Evolutionary conservation across 805 yeast genomes (phyloP).

Genomic region (Yarrowia phangngaensis): DNA sequence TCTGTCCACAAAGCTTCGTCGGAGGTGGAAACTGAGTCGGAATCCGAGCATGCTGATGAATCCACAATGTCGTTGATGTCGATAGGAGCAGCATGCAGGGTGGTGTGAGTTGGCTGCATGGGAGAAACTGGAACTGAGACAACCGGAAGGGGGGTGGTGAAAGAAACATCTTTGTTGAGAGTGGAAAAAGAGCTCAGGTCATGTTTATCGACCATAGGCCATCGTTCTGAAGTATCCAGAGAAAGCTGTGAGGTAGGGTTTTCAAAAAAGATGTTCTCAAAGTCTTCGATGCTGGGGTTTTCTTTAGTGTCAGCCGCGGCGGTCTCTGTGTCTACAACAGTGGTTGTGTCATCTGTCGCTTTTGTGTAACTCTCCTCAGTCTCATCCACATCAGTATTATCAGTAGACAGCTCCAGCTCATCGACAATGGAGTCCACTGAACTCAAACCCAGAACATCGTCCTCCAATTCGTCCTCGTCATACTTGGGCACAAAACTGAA

Average conservation of each 20-base stretch:
- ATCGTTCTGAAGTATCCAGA: conserved; percentile 11
- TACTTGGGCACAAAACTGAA: conserved; percentile 25
- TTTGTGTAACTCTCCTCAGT: not conserved
- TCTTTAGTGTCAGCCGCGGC: not conserved
- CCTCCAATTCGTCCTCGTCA: conserved; percentile 12
- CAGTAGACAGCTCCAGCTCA: not conserved
- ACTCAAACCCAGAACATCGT: conserved; percentile 8
- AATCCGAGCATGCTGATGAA: conserved; percentile 22
- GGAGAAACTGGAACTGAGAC: conserved; percentile 19
- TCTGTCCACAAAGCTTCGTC: conserved; percentile 29
- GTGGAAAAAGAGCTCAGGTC: conserved; percentile 16
- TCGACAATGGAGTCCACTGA: not conserved
- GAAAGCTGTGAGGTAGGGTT: too few species aligned
- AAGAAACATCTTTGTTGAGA: too few species aligned
- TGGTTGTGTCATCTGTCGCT: not conserved
- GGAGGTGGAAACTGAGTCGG: conserved; percentile 28
- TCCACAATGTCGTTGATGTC: conserved; percentile 22
- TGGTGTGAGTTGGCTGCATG: conserved; percentile 8
- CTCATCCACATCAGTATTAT: conserved; percentile 1
- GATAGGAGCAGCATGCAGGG: not conserved
- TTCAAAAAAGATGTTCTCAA: not conserved
- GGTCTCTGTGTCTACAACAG: not conserved
- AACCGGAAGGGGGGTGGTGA: conserved; percentile 10
- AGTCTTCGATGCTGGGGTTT: not conserved
- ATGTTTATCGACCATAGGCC: conserved; percentile 22